phyloP scores from a whole-genome alignment of 805 yeast species.

The Kuraishia ogatae region DNA sequence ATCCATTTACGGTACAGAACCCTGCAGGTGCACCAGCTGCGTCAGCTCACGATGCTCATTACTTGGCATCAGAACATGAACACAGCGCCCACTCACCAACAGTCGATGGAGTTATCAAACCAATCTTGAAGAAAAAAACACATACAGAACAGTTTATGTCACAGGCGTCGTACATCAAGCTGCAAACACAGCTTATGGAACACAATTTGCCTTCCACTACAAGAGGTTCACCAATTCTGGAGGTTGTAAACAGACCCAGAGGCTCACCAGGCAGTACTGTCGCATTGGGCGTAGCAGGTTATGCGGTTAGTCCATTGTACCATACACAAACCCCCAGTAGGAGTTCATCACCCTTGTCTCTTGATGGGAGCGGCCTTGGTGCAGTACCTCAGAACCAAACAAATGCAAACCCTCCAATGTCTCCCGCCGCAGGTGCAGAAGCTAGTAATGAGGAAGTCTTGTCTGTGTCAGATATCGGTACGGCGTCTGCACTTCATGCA shows the following conservation, averaged over 20 bases:
- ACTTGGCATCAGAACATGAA: neutral
- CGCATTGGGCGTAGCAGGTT: neutral
- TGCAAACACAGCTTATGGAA: slow-evolving; percentile 21
- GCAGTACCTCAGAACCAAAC: too few species aligned
- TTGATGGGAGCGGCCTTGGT: neutral
- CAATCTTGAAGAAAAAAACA: slow-evolving; percentile 82
- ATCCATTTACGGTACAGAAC: neutral
- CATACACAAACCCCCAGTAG: neutral
- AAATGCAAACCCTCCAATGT: too few species aligned
- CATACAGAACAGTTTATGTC: slow-evolving; percentile 73
- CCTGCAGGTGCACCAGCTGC: too few species aligned
- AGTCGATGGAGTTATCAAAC: slow-evolving; percentile 36
- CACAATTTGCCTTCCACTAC: slow-evolving; percentile 15
- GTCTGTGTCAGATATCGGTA: too few species aligned
- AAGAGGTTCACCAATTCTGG: slow-evolving; percentile 24
- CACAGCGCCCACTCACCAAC: neutral
- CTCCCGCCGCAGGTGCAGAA: neutral
- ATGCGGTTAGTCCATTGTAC: neutral
- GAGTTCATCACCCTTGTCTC: slow-evolving; percentile 2
- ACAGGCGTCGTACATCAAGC: slow-evolving; percentile 32
- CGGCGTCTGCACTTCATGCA: too few species aligned
- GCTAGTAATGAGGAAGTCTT: too few species aligned
- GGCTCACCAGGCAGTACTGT: neutral
- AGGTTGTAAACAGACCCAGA: slow-evolving; percentile 6
- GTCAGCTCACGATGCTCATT: too few species aligned